Base-by-base conservation (phyloP, 2,329 filamentous ascomycete species). In the Xylariaceae sp. region DNA sequence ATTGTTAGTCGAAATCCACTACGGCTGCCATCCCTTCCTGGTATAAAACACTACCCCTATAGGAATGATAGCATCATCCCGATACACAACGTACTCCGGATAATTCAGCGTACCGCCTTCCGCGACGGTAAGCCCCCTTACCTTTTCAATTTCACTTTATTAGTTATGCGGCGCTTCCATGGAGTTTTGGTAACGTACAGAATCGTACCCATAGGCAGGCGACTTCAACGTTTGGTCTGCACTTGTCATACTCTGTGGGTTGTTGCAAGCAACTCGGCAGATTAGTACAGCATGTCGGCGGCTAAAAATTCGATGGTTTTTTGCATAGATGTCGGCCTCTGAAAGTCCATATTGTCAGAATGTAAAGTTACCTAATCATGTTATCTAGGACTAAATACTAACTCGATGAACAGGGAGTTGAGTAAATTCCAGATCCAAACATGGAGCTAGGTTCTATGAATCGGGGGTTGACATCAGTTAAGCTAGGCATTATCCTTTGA, bases 321-420 rank as follows among this genome's bases (percentile, higher is more conserved):
- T 40, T 17, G 37, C 37, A 29, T 40, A 29, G 11, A 27, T 29
- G 37, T 40, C 37, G 7, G 37, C 22, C 37, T 40, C 37, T 40
- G 21, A 11, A n/a, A 27, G 37, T 40, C 14, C 22, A 40, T 27
- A 25, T 22, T 40, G 37, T 40, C 19, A 40, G 37, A 40, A 40
- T 2, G 21, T 4, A 6, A 27, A 25, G 14, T 19, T 27, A 12
- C 17, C 6, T 27, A 27, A 17, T 25, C 22, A 19, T 10, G 12
- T 17, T 21, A n/a, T n/a, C n/a, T n/a, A n/a, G n/a, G n/a, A n/a
- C 16, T 19, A 25, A 12, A 19, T 22, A 40, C 37, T 7, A 8
- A 40, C 37, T 40, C 6, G 37, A 40, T 40, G 37, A 40, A 19
- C 17, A 40, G 32, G 37, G 37, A n/a, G 21, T 40, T 14, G 37